phyloP scores from a whole-genome alignment of 345 rosid genomes.

The Pistacia integerrima region DNA sequence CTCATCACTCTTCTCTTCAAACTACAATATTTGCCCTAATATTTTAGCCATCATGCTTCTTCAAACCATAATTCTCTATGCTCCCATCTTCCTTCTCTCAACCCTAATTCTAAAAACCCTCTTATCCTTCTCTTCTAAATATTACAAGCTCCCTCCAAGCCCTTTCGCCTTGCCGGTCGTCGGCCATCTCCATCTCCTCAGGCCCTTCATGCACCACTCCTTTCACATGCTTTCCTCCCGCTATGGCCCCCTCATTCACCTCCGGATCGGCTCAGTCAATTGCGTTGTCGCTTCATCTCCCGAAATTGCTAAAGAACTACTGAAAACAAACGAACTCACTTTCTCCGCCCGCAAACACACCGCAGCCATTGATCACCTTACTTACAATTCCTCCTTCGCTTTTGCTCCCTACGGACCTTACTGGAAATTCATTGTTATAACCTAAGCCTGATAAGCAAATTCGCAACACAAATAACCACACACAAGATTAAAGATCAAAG shows the following conservation, averaged over 20 bases:
- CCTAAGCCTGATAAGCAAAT: too few relatives aligned
- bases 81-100: neutral
- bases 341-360: conserved; percentile 37
- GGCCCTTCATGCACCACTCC: conserved; percentile 39
- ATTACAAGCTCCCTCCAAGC: conserved; percentile 34
- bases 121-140: neutral
- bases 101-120: neutral
- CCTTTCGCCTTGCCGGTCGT: conserved; percentile 41
- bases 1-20: too few relatives aligned
- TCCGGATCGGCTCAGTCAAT: conserved; percentile 38
- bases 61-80: neutral
- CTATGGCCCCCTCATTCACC: conserved; percentile 37
- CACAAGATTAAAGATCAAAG: too few relatives aligned
- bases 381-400: conserved; percentile 47
- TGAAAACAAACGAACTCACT: conserved; percentile 37
- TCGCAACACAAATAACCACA: too few relatives aligned
- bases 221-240: conserved; percentile 23
- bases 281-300: conserved; percentile 46
- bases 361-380: conserved; percentile 40
- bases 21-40: too few relatives aligned
- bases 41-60: too few relatives aligned
- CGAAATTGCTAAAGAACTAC: conserved; percentile 35
- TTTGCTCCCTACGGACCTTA: conserved; percentile 44
- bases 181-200: conserved; percentile 52
- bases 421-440: too few relatives aligned